Evolutionary conservation across 2,329 filamentous ascomycete genomes (phyloP).

Genomic region (Fusarium anthophilum): DNA sequence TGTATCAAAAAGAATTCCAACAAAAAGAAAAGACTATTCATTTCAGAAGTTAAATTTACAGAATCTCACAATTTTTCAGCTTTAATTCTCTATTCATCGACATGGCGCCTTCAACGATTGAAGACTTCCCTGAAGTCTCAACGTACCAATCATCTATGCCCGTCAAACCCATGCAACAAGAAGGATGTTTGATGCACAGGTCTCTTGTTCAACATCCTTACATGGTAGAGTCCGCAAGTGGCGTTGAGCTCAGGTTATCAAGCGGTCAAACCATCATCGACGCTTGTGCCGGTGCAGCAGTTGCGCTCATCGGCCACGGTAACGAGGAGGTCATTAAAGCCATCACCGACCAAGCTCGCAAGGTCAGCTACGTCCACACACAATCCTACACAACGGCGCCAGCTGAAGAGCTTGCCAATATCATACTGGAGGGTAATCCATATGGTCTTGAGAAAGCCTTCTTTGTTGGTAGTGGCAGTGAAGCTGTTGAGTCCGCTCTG

Average conservation of each 20-base stretch:
- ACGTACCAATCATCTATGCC: neutral
- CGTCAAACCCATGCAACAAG: neutral
- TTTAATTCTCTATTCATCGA: rapidly evolving
- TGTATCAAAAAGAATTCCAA: rapidly evolving
- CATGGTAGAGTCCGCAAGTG: constrained; percentile 1
- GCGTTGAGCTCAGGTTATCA: neutral
- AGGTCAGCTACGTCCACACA: constrained; percentile 17
- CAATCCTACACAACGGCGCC: constrained; percentile 16
- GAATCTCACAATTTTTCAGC: rapidly evolving
- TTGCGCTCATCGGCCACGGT: constrained; percentile 3
- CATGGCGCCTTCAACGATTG: constrained; percentile 1
- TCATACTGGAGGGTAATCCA: neutral
- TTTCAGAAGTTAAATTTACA: rapidly evolving
- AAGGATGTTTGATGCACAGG: constrained; percentile 11
- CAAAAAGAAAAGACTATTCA: rapidly evolving
- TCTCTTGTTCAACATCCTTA: constrained; percentile 16
- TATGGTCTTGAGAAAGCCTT: constrained; percentile 37
- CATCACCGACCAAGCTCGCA: constrained; percentile 6
- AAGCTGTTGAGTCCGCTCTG: constrained; percentile 57
- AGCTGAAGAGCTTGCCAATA: constrained; percentile 1
- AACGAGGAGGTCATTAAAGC: constrained; percentile 11
- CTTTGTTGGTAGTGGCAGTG: constrained; percentile 41
- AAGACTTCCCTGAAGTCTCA: neutral
- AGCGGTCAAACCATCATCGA: constrained; percentile 7
- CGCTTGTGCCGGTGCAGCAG: constrained; percentile 7